Base-by-base conservation (phyloP, 306 rosid genomes). In the Biancaea sappan region DNA sequence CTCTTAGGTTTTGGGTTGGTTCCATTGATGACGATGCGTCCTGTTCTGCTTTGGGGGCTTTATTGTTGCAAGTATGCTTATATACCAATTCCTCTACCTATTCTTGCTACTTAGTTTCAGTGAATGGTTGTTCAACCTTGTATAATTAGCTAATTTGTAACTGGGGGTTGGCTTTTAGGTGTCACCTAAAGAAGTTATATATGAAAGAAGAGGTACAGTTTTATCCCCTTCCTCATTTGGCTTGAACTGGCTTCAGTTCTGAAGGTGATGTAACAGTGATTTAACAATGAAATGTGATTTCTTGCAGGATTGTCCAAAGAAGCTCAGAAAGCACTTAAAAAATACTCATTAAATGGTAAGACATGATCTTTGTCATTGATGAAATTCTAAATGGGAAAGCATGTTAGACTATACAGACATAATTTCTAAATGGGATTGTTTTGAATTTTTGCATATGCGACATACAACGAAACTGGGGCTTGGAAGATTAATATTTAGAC, bases 111-210 rank as follows among this genome's bases (percentile, higher is more conserved):
- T 72, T 26, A 44, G 72, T 75, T 82, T 70, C 8, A 19, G 43
- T 56, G 73, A 48, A 15, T 57, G 35, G 29, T 73, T 32, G 32
- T 50, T 57, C 54, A 56, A 47, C 77, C 43, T 69, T 77, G 38
- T 63, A 57, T 35, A 67, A 14, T 72, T 74, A 65, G 46, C 79
- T 83, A 46, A 73, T 69, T 75, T 59, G 47, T 48, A 77, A 65
- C 7, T 76, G 59, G 75, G 72, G 67, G 54, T 69, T 82, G 77
- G 66, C n/a, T 77, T 51, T 46, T 75, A 94, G 99, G 99, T 94
- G 79, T 90, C 96, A 37, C 99, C 99, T 22, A 94, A 86, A 85
- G 97, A 94, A 85, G 83, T 92, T 80, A 65, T 90, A 66, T 92
- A 84, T 74, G 96, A 94, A 72, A 80, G 80, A 59, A 84, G 85